phyloP scores from a whole-genome alignment of 805 yeast species.

The Saccharomyces mikatae region DNA sequence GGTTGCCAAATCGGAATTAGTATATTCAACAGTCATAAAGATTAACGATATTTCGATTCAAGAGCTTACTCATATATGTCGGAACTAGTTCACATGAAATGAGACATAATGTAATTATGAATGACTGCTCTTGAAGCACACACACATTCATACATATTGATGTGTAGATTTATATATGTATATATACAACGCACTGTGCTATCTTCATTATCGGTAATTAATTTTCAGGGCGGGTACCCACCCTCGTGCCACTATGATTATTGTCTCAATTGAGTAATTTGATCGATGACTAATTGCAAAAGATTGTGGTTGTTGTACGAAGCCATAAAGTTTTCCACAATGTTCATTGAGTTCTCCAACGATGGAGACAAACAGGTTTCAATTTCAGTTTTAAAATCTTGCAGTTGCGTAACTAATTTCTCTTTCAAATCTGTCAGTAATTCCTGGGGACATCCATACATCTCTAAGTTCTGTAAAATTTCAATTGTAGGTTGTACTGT shows the following conservation, averaged over 20 bases:
- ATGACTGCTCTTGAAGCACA: neutral
- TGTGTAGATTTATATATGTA: neutral
- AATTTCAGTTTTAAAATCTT: slow-evolving; percentile 6
- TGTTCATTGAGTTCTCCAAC: neutral
- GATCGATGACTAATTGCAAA: neutral
- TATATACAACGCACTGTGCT: neutral
- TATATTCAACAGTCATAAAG: slow-evolving; percentile 12
- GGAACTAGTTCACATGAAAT: neutral
- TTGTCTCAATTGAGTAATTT: neutral
- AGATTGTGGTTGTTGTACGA: neutral
- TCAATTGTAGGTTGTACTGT: slow-evolving; percentile 2
- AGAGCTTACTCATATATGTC: neutral
- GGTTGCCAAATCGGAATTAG: slow-evolving; percentile 2
- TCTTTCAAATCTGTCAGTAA: slow-evolving; percentile 1
- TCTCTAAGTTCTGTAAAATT: slow-evolving; percentile 5
- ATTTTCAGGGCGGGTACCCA: neutral
- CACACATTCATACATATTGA: neutral
- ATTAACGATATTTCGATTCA: neutral
- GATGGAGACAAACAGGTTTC: neutral
- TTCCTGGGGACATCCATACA: slow-evolving; percentile 1
- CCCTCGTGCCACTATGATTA: neutral
- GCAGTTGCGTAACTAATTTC: neutral
- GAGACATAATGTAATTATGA: neutral
- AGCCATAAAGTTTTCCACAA: slow-evolving; percentile 2
- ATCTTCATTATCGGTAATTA: neutral